Percentiles rank a stretch among this genome's conserved stretches.
phyloP scores from a whole-genome alignment of 257 asterid genomes.

The Capsicum rhomboideum region DNA sequence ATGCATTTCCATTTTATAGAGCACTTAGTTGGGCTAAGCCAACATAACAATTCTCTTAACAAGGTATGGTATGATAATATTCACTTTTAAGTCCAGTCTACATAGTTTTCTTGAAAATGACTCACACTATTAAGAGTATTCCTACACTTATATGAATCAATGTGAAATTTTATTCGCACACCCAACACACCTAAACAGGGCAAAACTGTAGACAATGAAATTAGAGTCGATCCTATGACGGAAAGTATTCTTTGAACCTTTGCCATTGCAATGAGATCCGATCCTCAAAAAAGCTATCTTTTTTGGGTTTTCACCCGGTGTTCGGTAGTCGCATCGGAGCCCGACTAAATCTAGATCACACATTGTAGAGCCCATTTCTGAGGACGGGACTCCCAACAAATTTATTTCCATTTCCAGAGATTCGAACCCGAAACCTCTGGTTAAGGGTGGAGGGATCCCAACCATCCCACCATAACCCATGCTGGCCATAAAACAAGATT shows the following conservation, averaged over 20 bases:
- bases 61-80: not conserved
- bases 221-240: too few relatives aligned
- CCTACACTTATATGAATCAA: not conserved
- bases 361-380: too few relatives aligned
- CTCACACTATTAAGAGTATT: not conserved
- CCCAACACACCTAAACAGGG: not conserved
- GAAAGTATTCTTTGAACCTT: not conserved
- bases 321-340: too few relatives aligned
- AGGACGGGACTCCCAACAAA: too few relatives aligned
- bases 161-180: not conserved
- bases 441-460: too few relatives aligned
- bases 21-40: not conserved
- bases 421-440: too few relatives aligned
- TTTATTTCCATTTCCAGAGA: too few relatives aligned
- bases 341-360: too few relatives aligned
- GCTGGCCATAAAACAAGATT: not conserved
- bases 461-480: too few relatives aligned
- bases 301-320: too few relatives aligned
- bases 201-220: not conserved
- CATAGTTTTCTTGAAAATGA: not conserved
- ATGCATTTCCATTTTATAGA: not conserved
- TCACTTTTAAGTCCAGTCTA: not conserved
- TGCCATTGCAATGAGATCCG: not conserved
- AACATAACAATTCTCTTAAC: not conserved
- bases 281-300: not conserved